Percentiles rank a stretch among this genome's conserved stretches.
phyloP scores from a whole-genome alignment of 2,329 filamentous ascomycete species.

The Aspergillus sergii region DNA sequence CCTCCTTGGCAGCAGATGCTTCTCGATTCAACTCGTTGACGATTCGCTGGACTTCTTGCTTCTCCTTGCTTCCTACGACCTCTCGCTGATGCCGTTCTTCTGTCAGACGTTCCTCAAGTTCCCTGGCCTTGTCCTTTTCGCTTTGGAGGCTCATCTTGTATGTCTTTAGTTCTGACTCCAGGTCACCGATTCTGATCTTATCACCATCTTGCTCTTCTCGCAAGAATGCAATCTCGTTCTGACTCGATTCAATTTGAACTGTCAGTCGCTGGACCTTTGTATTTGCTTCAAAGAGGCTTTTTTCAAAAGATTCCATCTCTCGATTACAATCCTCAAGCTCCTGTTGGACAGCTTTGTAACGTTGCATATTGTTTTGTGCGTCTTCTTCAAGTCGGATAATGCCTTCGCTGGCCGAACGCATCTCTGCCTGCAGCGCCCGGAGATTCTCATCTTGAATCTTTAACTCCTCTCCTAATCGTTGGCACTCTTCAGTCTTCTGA shows the following conservation, averaged over 20 bases:
- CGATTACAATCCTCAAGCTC: constrained; percentile 82
- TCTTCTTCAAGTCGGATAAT: constrained; percentile 88
- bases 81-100: constrained; percentile 86
- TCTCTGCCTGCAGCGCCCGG: constrained; percentile 86
- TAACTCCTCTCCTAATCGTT: constrained; percentile 70
- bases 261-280: constrained; percentile 84
- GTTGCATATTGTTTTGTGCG: constrained; percentile 73
- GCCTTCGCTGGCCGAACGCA: constrained; percentile 86
- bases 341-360: constrained; percentile 79
- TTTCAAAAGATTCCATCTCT: constrained; percentile 84
- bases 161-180: constrained; percentile 79
- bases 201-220: constrained; percentile 95
- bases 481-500: constrained; percentile 69
- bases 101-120: constrained; percentile 73
- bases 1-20: constrained; percentile 79
- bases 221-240: constrained; percentile 91
- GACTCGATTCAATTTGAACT: constrained; percentile 89
- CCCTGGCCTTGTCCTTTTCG: constrained; percentile 74
- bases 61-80: constrained; percentile 81
- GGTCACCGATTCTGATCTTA: constrained; percentile 95
- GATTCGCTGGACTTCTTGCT: constrained; percentile 91
- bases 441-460: constrained; percentile 83
- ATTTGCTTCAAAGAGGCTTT: constrained; percentile 79
- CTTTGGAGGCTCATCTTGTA: constrained; percentile 80
- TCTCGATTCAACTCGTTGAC: constrained; percentile 92